Percentiles rank a stretch among this genome's conserved stretches.
Conservation (phyloP, 441 rosid genomes). For the Lepidium campestre region DNA sequence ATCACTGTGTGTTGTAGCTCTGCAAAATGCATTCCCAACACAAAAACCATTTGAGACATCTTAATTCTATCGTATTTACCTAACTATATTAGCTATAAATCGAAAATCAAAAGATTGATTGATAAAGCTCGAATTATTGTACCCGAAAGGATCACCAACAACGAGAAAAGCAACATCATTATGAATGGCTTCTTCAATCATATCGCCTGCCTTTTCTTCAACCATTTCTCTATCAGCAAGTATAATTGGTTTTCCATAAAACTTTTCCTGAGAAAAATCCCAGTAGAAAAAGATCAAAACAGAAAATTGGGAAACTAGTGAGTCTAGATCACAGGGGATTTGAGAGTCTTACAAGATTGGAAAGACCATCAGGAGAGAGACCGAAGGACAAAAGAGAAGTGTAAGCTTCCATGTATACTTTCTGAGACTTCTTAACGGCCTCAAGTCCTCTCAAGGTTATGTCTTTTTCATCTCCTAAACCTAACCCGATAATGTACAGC, state of each 20-base stretch:
- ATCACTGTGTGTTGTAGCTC: slow-evolving; percentile 90
- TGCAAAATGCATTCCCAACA: slow-evolving; percentile 15
- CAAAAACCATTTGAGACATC: background rate
- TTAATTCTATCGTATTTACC: background rate
- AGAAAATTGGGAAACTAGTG: background rate
- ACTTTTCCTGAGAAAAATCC: slow-evolving; percentile 44
- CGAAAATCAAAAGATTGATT: background rate
- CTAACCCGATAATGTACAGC: slow-evolving; percentile 79
- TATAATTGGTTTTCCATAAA: slow-evolving; percentile 59
- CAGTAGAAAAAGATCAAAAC: background rate
- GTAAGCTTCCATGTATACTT: slow-evolving; percentile 85
- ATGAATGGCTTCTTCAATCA: slow-evolving; percentile 50
- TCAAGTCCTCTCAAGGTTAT: slow-evolving; percentile 80
- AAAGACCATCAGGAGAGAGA: slow-evolving; percentile 68
- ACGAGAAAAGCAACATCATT: slow-evolving; percentile 74
- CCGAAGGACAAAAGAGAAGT: slow-evolving; percentile 93
- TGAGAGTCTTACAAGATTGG: slow-evolving; percentile 49
- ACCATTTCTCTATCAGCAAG: slow-evolving; percentile 94
- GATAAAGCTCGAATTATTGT: background rate
- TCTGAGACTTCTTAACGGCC: slow-evolving; percentile 68
- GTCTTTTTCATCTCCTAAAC: slow-evolving; percentile 83
- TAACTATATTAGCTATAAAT: background rate
- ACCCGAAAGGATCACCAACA: slow-evolving; percentile 96
- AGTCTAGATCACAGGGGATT: background rate
- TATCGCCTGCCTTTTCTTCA: slow-evolving; percentile 70